Base-by-base conservation (phyloP, 2,329 filamentous ascomycete species). In the Aspergillus transmontanensis region DNA sequence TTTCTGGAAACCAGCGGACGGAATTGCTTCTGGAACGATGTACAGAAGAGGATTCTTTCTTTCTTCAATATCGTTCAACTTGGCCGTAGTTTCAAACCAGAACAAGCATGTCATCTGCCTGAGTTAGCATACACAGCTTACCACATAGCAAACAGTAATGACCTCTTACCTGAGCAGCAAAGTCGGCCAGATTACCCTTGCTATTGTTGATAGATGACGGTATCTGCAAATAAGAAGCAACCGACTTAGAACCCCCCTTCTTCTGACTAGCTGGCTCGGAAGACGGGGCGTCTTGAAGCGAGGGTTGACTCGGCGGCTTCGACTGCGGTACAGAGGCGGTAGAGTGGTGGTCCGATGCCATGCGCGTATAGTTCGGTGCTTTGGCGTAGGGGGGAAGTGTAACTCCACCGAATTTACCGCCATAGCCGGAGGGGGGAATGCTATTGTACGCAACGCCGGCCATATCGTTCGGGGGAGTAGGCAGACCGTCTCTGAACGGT, bases 21-120 rank as follows among this genome's bases (percentile, higher is more conserved):
- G 93, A 55, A 89, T 86, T 11, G 94, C 93, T 68, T 95, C 88
- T 21, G 85, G 78, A 12, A 88, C 86, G 10, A 97, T 82, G 36
- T 85, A 68, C 80, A 61, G 85, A 80, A 54, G 86, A 75, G 41
- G 81, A 67, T 45, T 74, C 67, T 69, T 72, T 67, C 66, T 80
- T 11, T 88, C 86, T 74, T 94, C 90, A 43, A 94, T 92, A 62
- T 87, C 85, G 69, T 90, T 87, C 19, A 98, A 82, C 26, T 90
- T 90, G n/a, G 90, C 86, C 50, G 91, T 90, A 19, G 90, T 91
- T 78, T 98, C 94, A 75, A 98, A 98, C 94, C 95, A 98, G 81
- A 98, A 97, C 16, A 99, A 84, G 74, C 94, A 97, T 14, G 94
- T 96, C 78, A 98, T 92, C 92, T 97, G 72, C 3, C 62, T 51